Evolutionary conservation across 2,329 filamentous ascomycete genomes (phyloP).

Genomic region (Ophiocordyceps unilateralis): DNA sequence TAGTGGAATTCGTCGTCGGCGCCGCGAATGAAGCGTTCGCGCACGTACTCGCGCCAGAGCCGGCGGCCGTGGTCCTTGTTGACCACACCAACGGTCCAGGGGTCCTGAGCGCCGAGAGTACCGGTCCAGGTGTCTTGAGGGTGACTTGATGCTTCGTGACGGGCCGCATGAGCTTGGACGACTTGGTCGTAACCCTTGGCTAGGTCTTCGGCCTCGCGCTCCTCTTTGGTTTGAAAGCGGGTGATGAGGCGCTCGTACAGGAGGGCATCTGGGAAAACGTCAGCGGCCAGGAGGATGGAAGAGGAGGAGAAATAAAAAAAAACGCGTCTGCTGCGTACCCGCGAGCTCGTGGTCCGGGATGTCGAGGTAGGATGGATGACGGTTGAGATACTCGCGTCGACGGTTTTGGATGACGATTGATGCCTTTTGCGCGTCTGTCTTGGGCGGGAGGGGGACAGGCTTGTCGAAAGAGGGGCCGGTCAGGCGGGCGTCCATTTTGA

Average conservation of each 20-base stretch:
- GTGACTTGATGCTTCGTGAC: neutral
- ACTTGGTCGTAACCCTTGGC: slow-evolving; percentile 63
- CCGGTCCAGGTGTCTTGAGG: neutral
- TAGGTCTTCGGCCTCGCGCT: slow-evolving; percentile 57
- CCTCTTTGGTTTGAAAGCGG: slow-evolving; percentile 54
- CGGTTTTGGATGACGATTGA: slow-evolving; percentile 54
- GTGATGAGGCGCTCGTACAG: slow-evolving; percentile 70
- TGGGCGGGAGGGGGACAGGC: slow-evolving; percentile 26
- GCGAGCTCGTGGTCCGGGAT: slow-evolving; percentile 37
- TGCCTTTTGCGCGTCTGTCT: slow-evolving; percentile 21
- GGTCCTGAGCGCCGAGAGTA: slow-evolving; percentile 1
- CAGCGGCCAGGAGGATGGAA: neutral
- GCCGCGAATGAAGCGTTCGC: slow-evolving; percentile 56
- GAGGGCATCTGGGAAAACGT: slow-evolving; percentile 45
- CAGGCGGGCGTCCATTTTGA: neutral
- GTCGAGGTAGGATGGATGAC: slow-evolving; percentile 55
- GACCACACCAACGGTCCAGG: slow-evolving; percentile 12
- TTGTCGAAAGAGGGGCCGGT: slow-evolving; percentile 9
- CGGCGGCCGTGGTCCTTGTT: slow-evolving; percentile 46
- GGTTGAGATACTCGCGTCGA: slow-evolving; percentile 57
- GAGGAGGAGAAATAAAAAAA: neutral
- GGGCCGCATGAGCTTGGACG: slow-evolving; percentile 48
- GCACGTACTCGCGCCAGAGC: slow-evolving; percentile 57
- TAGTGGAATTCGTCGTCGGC: slow-evolving; percentile 71
- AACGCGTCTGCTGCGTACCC: slow-evolving; percentile 3